phyloP scores from a whole-genome alignment of 495 filamentous ascomycete genomes.

The Penicillium ochrochloron region DNA sequence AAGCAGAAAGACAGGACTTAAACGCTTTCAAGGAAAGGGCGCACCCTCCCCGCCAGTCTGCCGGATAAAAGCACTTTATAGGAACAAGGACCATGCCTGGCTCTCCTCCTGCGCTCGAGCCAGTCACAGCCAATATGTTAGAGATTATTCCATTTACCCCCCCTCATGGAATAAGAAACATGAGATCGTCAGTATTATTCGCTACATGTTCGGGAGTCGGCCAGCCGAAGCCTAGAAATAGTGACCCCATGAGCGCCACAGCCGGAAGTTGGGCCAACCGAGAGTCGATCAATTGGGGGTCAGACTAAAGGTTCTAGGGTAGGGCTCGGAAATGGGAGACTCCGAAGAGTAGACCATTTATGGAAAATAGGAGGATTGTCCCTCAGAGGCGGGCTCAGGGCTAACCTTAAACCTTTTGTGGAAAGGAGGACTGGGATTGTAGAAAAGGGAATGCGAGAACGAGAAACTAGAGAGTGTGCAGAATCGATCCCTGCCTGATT shows the following conservation, averaged over 20 bases:
- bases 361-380: not conserved
- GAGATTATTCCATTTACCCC: not conserved
- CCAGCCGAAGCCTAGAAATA: not conserved
- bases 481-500: conserved; percentile 23
- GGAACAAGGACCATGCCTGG: not conserved
- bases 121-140: conserved; percentile 3
- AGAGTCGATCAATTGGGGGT: not conserved
- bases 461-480: conserved; percentile 12
- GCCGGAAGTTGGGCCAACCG: conserved; percentile 12
- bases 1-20: not conserved
- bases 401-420: not conserved
- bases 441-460: conserved; percentile 10
- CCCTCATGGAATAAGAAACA: not conserved
- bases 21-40: not conserved
- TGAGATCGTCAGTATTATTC: not conserved
- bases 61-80: not conserved
- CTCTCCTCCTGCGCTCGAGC: not conserved
- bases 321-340: not conserved
- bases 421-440: not conserved
- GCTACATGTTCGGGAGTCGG: not conserved
- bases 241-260: conserved; percentile 4
- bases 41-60: not conserved
- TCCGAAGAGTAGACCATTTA: conserved; percentile 7
- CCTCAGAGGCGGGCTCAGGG: not conserved
- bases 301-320: not conserved